These are phyloP conservation scores for Vaccinium vitisidaea DNA, from an alignment of 148 eudicot species.

Conservation along the genomic window DNA sequence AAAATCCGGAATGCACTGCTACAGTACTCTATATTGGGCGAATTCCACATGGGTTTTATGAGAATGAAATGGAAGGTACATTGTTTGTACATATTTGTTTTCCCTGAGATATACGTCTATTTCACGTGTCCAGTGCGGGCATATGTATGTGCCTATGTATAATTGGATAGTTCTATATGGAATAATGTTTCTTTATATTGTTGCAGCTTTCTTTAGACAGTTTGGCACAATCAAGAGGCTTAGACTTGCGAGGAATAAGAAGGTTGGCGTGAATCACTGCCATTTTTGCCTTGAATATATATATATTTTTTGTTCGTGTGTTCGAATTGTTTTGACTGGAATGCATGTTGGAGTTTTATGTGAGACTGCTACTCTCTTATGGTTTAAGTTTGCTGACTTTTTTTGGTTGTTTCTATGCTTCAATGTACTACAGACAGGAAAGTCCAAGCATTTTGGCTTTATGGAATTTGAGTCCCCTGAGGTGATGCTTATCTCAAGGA, in stretches of 20 bases:
- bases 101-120: neutral
- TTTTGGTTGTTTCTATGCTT: conserved; percentile 2
- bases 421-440: conserved; percentile 69
- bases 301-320: no score
- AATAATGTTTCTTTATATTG: neutral
- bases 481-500: conserved; percentile 37
- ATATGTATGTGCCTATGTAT: neutral
- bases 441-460: conserved; percentile 93
- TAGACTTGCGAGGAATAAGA: conserved; percentile 63
- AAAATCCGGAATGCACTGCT: conserved; percentile 43
- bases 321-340: neutral
- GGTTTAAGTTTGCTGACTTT: neutral
- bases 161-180: neutral
- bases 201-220: conserved; percentile 76
- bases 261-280: conserved; percentile 36
- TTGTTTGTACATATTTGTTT: neutral
- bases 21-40: conserved; percentile 79
- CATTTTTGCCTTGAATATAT: neutral
- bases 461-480: conserved; percentile 89
- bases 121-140: no score
- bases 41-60: conserved; percentile 93
- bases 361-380: neutral
- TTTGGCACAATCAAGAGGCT: conserved; percentile 76
- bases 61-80: conserved; percentile 86
- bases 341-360: neutral